Evolutionary conservation across 2,329 filamentous ascomycete genomes (phyloP).

Genomic region (Fonsecaea monophora): DNA sequence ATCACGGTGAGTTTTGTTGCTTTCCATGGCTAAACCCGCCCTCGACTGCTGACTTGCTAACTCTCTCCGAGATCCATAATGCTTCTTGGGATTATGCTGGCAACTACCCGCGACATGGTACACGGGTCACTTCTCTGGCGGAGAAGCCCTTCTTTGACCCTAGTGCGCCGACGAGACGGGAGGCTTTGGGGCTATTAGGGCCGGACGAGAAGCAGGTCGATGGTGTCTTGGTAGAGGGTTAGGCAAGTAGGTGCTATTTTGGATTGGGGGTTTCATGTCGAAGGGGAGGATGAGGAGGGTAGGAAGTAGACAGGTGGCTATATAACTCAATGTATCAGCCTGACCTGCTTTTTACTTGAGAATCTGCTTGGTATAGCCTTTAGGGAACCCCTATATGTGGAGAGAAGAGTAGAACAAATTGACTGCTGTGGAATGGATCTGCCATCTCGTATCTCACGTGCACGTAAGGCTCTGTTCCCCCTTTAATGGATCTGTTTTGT

Average conservation of each 20-base stretch:
- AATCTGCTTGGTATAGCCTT: too few relatives aligned
- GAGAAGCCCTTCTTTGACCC: conserved; percentile 75
- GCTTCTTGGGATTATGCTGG: conserved; percentile 39
- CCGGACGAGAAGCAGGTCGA: conserved; percentile 55
- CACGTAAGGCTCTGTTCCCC: background rate
- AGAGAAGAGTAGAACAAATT: too few relatives aligned
- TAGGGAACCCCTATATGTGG: too few relatives aligned
- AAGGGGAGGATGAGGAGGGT: background rate
- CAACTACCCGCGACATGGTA: conserved; percentile 64
- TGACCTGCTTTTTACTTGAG: too few relatives aligned
- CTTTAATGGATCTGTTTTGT: background rate
- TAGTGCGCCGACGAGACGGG: conserved; percentile 68
- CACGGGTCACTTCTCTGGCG: conserved; percentile 71
- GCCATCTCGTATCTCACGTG: background rate
- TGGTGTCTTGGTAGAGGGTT: conserved; percentile 27
- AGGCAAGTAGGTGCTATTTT: background rate
- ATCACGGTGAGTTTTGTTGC: conserved; percentile 59
- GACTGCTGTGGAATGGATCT: background rate
- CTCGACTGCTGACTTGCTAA: conserved; percentile 65
- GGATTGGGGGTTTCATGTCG: background rate
- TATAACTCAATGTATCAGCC: too few relatives aligned
- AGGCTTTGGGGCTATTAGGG: conserved; percentile 70
- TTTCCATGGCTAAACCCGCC: conserved; percentile 54
- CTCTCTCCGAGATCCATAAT: conserved; percentile 57
- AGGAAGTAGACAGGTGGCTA: background rate